Evolutionary conservation across 495 filamentous ascomycete genomes (phyloP).

Genomic region (Penicillium robsamsonii): DNA sequence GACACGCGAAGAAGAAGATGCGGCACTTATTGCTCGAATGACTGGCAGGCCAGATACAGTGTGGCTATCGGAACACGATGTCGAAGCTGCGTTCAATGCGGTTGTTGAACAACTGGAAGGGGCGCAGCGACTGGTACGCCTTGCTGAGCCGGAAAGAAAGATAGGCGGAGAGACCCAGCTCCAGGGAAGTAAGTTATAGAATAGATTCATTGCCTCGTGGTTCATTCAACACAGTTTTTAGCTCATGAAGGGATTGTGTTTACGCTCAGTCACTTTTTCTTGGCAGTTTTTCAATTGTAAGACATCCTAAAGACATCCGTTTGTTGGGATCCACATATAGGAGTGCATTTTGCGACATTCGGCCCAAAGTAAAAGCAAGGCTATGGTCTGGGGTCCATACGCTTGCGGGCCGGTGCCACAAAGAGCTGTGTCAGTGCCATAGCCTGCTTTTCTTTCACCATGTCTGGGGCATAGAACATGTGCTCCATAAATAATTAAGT

Average conservation of each 20-base stretch:
- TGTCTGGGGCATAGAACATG: neutral
- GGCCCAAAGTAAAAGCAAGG: neutral
- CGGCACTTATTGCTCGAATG: constrained; percentile 37
- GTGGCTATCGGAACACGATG: constrained; percentile 52
- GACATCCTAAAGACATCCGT: neutral
- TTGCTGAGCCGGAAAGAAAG: neutral
- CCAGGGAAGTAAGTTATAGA: constrained; percentile 14
- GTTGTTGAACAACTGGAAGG: neutral
- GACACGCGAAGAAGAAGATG: constrained; percentile 36
- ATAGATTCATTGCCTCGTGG: neutral
- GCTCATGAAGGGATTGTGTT: neutral
- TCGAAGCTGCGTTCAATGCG: constrained; percentile 36
- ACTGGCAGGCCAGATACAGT: constrained; percentile 34
- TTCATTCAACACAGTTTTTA: neutral
- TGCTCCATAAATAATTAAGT: constrained; percentile 4
- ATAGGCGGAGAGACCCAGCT: neutral
- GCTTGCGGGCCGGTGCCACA: too few species aligned
- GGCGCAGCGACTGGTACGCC: neutral
- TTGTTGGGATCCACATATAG: neutral
- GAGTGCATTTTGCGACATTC: neutral
- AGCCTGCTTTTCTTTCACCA: neutral
- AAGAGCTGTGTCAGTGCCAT: too few species aligned
- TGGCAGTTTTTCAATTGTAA: neutral
- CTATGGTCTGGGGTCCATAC: neutral
- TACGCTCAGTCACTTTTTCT: neutral